Conservation (phyloP, 345 rosid species). For the Eutrema japonicum region DNA sequence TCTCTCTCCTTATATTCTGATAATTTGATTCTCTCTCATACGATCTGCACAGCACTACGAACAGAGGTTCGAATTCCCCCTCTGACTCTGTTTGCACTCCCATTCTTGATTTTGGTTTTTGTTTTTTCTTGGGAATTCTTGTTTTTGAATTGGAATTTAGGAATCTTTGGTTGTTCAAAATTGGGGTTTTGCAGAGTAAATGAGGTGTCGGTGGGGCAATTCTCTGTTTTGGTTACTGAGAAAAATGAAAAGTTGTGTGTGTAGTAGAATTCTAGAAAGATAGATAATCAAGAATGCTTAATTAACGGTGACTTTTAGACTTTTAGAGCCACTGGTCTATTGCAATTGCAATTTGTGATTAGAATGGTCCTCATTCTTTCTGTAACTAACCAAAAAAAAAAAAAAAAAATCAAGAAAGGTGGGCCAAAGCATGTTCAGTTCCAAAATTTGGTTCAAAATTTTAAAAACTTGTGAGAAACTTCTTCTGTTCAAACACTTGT, state of each 20-base stretch:
- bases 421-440: conserved; percentile 41
- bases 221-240: conserved; percentile 18
- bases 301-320: conserved; percentile 33
- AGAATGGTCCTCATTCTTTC: conserved; percentile 28
- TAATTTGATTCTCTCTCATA: conserved; percentile 34
- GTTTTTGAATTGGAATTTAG: not conserved
- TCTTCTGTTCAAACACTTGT: conserved; percentile 28
- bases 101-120: conserved; percentile 7
- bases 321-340: conserved; percentile 28
- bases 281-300: conserved; percentile 33
- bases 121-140: conserved; percentile 21
- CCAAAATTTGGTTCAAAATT: conserved; percentile 36
- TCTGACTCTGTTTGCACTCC: not conserved
- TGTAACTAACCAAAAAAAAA: not conserved
- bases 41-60: conserved; percentile 38
- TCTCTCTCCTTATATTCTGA: conserved; percentile 32
- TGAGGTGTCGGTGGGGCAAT: conserved; percentile 39
- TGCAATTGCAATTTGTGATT: conserved; percentile 20
- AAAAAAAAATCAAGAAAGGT: conserved; percentile 29
- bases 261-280: conserved; percentile 29
- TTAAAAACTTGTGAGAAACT: conserved; percentile 30
- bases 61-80: conserved; percentile 38
- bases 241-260: not conserved
- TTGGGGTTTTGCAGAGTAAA: not conserved
- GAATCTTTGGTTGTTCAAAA: not conserved